Conservation (phyloP, 805 yeast species). For the Starmerella gropengiesseri region DNA sequence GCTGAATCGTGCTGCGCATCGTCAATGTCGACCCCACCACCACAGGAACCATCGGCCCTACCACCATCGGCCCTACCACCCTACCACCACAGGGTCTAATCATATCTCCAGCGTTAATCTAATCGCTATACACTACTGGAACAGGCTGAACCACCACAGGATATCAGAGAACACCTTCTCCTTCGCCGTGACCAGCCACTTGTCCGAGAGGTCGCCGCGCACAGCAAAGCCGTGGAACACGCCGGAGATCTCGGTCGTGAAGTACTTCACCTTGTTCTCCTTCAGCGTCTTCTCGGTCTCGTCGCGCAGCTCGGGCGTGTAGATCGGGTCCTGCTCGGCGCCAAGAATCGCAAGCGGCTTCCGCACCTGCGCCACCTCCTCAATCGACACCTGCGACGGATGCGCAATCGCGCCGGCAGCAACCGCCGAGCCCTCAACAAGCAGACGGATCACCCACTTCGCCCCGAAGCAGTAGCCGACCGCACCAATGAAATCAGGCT, state of each 20-base stretch:
- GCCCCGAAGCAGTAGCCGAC: conserved; percentile 86
- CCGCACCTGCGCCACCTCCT: conserved; percentile 51
- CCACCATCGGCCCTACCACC: too few species aligned
- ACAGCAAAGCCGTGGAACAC: conserved; percentile 69
- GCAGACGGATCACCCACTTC: conserved; percentile 48
- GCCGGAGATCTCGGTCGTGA: conserved; percentile 50
- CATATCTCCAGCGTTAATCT: too few species aligned
- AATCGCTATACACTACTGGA: too few species aligned
- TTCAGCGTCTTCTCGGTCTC: conserved; percentile 48
- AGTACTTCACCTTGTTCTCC: conserved; percentile 46
- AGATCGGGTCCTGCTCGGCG: conserved; percentile 59
- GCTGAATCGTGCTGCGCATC: too few species aligned
- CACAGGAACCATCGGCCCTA: too few species aligned
- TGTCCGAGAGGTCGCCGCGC: conserved; percentile 55
- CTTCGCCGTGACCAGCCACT: conserved; percentile 49
- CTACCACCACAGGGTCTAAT: too few species aligned
- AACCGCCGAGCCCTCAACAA: conserved; percentile 27
- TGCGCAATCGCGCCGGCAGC: conserved; percentile 70
- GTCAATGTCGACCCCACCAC: too few species aligned
- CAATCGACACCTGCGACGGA: conserved; percentile 64
- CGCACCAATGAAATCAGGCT: conserved; percentile 36
- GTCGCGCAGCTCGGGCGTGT: conserved; percentile 53
- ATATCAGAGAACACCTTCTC: conserved; percentile 49
- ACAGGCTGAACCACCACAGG: conserved; percentile 24
- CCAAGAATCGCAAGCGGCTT: conserved; percentile 60